These are phyloP conservation scores for Sphagnum contortum DNA, from an alignment of 225 moss, liverwort and hornwort species.

Conservation along the genomic window DNA sequence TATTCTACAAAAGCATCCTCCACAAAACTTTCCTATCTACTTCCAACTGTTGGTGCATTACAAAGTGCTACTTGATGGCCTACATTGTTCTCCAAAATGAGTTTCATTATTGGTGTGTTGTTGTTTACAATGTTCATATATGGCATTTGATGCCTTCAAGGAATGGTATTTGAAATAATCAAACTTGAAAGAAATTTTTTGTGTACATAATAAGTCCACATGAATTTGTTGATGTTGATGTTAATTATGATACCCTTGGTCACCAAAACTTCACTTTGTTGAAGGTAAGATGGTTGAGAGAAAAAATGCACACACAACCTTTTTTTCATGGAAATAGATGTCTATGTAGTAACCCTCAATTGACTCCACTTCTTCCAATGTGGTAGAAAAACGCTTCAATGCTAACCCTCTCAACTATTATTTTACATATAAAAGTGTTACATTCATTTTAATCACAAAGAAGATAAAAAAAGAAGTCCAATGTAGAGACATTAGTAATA, in stretches of 20 bases:
- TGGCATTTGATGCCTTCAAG: no score
- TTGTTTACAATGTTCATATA: no score
- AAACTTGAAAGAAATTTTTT: no score
- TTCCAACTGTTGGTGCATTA: slow-evolving; percentile 24
- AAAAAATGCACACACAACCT: slow-evolving; percentile 11
- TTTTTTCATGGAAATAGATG: slow-evolving; percentile 30
- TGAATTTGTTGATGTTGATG: not conserved
- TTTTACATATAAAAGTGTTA: no score
- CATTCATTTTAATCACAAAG: no score
- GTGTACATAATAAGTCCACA: no score
- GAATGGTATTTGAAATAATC: no score
- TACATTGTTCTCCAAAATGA: not conserved
- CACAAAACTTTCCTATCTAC: slow-evolving; percentile 12
- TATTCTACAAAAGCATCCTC: slow-evolving; percentile 28
- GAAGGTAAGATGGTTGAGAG: not conserved
- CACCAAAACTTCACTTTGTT: not conserved
- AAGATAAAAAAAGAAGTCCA: no score
- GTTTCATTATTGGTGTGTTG: no score
- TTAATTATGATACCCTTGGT: not conserved
- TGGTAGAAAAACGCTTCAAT: slow-evolving; percentile 34
- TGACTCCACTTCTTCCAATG: slow-evolving; percentile 50
- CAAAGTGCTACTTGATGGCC: slow-evolving; percentile 5
- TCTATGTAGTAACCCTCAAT: slow-evolving; percentile 25
- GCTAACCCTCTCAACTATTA: slow-evolving; percentile 35
- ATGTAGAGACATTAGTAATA: no score